These are phyloP conservation scores for Pyrus communis DNA, from an alignment of 306 rosid species.

Conservation along the genomic window DNA sequence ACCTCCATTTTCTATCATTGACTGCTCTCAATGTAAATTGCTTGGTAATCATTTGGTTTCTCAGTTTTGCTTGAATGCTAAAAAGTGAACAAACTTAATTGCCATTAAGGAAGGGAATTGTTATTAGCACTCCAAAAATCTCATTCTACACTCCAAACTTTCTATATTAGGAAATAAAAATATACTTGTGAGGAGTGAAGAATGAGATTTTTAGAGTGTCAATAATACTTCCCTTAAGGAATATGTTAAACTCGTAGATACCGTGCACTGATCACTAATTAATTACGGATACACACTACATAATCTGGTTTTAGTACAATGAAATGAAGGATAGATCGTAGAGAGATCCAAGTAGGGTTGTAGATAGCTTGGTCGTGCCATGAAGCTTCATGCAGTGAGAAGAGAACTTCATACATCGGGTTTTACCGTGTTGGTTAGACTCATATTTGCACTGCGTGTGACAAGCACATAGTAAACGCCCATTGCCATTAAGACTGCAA, in stretches of 20 bases:
- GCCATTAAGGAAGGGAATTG: neutral
- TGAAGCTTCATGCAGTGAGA: constrained; percentile 21
- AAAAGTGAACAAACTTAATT: neutral
- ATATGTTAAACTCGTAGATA: neutral
- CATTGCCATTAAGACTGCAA: constrained; percentile 54
- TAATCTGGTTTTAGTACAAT: neutral
- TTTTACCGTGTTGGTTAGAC: constrained; percentile 32
- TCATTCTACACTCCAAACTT: too few relatives aligned
- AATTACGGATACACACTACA: neutral
- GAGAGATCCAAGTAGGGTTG: neutral
- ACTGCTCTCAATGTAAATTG: neutral
- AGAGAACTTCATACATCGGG: constrained; percentile 35
- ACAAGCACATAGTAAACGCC: constrained; percentile 47
- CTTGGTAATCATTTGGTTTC: neutral
- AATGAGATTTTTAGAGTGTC: too few relatives aligned
- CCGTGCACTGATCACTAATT: neutral
- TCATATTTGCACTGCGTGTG: constrained; percentile 47
- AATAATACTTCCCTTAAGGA: neutral
- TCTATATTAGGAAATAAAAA: too few relatives aligned
- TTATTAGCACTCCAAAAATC: too few relatives aligned
- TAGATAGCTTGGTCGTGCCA: neutral
- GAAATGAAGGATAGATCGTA: neutral
- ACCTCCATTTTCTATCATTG: neutral
- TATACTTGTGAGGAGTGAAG: too few relatives aligned
- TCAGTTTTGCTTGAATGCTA: neutral